phyloP scores from a whole-genome alignment of 2,329 filamentous ascomycete species.

The Arthrobotrys pseudoclavata region DNA sequence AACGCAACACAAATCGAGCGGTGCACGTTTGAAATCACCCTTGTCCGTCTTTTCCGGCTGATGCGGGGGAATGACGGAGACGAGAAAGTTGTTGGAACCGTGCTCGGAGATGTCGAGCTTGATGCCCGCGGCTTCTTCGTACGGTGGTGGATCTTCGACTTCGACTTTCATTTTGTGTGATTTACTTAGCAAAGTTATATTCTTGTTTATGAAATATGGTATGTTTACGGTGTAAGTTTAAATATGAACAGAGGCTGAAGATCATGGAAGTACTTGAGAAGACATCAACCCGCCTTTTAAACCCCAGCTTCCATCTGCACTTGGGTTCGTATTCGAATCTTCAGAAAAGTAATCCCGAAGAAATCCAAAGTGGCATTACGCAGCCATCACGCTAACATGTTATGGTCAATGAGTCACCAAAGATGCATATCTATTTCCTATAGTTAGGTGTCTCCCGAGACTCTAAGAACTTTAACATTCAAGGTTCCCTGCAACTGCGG shows the following conservation, averaged over 20 bases:
- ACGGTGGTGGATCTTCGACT: conserved; percentile 54
- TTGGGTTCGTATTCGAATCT: conserved; percentile 2
- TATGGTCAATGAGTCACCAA: conserved; percentile 50
- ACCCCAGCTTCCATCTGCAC: background rate
- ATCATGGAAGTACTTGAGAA: background rate
- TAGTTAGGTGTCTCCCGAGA: background rate
- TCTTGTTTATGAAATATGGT: background rate
- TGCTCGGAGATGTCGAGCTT: conserved; percentile 53
- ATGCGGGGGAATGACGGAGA: conserved; percentile 45
- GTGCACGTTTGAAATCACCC: conserved; percentile 43
- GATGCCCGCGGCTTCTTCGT: conserved; percentile 48
- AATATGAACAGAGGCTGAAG: background rate
- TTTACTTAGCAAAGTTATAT: background rate
- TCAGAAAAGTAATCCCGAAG: conserved; percentile 1
- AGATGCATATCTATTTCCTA: conserved; percentile 18
- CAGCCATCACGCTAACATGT: conserved; percentile 1
- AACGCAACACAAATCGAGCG: conserved; percentile 72
- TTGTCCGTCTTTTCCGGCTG: conserved; percentile 47
- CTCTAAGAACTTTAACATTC: background rate
- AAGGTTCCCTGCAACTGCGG: conserved; percentile 23
- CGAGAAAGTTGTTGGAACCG: conserved; percentile 48
- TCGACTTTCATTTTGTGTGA: conserved; percentile 45
- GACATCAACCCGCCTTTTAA: conserved; percentile 16
- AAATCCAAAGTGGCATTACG: conserved; percentile 41
- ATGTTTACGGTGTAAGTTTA: background rate